Evolutionary conservation across 768 basidiomycete species (phyloP).

Genomic region (Mycena alexandri): DNA sequence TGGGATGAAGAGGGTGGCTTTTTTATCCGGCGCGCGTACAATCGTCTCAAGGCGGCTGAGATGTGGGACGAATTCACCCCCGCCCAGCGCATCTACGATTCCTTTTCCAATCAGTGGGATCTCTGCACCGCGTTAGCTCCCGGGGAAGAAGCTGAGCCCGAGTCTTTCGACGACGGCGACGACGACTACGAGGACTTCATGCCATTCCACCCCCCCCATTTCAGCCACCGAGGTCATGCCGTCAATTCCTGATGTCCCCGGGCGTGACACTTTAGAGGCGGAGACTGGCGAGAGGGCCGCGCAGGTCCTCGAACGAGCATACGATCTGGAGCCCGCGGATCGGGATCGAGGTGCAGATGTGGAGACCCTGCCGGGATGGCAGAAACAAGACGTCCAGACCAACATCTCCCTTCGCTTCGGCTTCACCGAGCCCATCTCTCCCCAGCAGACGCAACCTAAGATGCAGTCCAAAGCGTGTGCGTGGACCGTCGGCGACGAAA

Average conservation of each 20-base stretch:
- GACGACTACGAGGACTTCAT: conserved; percentile 17
- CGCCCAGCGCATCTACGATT: conserved; percentile 30
- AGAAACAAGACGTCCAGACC: neutral
- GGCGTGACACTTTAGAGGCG: conserved; percentile 14
- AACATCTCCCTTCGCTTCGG: conserved; percentile 21
- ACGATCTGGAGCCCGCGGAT: conserved; percentile 18
- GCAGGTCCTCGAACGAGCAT: conserved; percentile 22
- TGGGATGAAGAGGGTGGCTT: conserved; percentile 35
- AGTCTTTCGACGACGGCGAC: conserved; percentile 1
- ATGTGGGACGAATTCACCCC: conserved; percentile 33
- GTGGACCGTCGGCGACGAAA: conserved; percentile 24
- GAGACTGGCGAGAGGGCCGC: conserved; percentile 29
- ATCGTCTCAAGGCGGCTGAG: conserved; percentile 19
- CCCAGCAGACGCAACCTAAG: neutral
- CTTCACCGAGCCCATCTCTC: conserved; percentile 4
- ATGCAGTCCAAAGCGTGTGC: conserved; percentile 11
- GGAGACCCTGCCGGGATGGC: conserved; percentile 20
- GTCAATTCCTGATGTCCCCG: conserved; percentile 32
- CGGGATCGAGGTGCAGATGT: conserved; percentile 10
- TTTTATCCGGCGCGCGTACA: conserved; percentile 25
- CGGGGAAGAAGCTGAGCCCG: conserved; percentile 19
- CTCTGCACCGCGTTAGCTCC: conserved; percentile 29
- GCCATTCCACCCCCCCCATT: conserved; percentile 1
- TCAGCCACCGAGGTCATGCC: conserved; percentile 14
- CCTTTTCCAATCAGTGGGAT: conserved; percentile 34